Percentiles rank a stretch among this genome's conserved stretches.
Evolutionary conservation across 352 stramenopile genomes (phyloP).

Genomic region (Thalassiosira livingstoniorum): DNA sequence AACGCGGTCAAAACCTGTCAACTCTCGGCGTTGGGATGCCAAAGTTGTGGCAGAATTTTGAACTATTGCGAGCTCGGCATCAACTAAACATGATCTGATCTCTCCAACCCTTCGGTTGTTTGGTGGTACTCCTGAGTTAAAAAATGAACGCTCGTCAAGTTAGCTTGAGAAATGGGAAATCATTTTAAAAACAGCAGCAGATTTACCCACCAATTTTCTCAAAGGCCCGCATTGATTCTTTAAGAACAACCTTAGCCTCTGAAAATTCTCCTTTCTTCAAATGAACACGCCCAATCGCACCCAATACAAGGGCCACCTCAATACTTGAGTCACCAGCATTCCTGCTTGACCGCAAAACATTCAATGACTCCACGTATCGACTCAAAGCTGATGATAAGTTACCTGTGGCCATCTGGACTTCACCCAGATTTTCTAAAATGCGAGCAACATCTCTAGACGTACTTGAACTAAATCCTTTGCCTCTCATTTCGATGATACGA

Average conservation of each 20-base stretch:
- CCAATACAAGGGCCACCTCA: constrained; percentile 63
- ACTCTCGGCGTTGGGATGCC: constrained; percentile 44
- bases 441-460: constrained; percentile 54
- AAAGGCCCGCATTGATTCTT: constrained; percentile 61
- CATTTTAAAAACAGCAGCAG: not conserved
- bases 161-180: not conserved
- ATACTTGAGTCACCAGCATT: constrained; percentile 36
- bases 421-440: constrained; percentile 63
- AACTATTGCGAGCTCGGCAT: constrained; percentile 60
- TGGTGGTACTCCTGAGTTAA: constrained; percentile 38
- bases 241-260: constrained; percentile 55
- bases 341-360: constrained; percentile 46
- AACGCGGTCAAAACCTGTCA: constrained; percentile 26
- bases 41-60: constrained; percentile 56
- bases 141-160: not conserved
- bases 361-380: constrained; percentile 59
- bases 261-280: constrained; percentile 56
- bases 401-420: constrained; percentile 59
- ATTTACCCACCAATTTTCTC: constrained; percentile 50
- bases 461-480: not conserved
- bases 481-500: constrained; percentile 45
- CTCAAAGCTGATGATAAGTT: constrained; percentile 56
- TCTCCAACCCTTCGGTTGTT: constrained; percentile 61
- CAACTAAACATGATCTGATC: constrained; percentile 55
- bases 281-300: constrained; percentile 56